Percentiles rank a stretch among this genome's conserved stretches.
phyloP scores from a whole-genome alignment of 768 basidiomycete genomes.

The Auriscalpium orientale region DNA sequence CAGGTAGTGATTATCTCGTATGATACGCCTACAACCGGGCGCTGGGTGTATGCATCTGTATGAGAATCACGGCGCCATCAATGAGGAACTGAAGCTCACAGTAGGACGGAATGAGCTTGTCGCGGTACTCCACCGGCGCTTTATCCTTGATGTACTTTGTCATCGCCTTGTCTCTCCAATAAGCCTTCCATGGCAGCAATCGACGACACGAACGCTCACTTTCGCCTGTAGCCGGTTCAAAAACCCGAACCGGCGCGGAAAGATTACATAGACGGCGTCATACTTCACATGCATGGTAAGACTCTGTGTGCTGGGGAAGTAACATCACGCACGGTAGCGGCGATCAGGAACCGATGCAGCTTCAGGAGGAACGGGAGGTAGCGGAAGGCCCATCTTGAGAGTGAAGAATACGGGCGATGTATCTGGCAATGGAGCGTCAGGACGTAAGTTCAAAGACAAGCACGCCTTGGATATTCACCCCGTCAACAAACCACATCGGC shows the following conservation, averaged over 20 bases:
- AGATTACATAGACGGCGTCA: too few species aligned
- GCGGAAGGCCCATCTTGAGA: constrained; percentile 45
- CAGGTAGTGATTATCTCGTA: constrained; percentile 56
- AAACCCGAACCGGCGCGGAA: too few species aligned
- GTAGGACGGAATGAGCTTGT: constrained; percentile 41
- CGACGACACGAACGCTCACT: too few species aligned
- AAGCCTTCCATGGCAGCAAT: neutral
- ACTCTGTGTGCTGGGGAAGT: neutral
- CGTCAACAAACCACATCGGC: constrained; percentile 50
- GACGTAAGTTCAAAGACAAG: neutral
- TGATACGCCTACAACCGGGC: constrained; percentile 57
- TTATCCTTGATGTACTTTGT: constrained; percentile 37
- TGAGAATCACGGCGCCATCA: neutral
- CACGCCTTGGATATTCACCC: constrained; percentile 25
- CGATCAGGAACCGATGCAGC: constrained; percentile 38
- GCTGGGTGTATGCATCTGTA: constrained; percentile 22
- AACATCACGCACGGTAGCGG: constrained; percentile 33
- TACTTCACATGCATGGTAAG: neutral
- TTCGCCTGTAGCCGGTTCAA: too few species aligned
- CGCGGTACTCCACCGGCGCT: constrained; percentile 29
- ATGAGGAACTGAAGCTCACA: constrained; percentile 27
- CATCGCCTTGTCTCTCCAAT: constrained; percentile 26
- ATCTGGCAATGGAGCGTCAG: constrained; percentile 18
- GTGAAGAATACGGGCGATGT: constrained; percentile 34
- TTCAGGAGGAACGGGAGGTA: constrained; percentile 43